Conservation (phyloP, 2,329 filamentous ascomycete species). For the Botrytis tulipae region DNA sequence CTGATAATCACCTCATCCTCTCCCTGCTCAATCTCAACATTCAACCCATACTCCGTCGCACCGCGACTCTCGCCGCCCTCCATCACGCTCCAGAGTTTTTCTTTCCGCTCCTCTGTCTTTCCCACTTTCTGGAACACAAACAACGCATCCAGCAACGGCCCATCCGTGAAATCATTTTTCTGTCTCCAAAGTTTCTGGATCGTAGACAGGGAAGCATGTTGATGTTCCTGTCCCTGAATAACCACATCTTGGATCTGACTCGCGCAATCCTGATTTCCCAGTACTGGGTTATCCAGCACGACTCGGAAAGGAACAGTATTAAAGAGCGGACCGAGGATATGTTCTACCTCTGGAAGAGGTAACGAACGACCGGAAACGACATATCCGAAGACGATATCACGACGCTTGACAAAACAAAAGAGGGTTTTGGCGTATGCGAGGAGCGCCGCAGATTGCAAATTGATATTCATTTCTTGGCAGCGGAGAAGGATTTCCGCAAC, state of each 20-base stretch:
- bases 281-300: slow-evolving; percentile 24
- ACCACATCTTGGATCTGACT: slow-evolving; percentile 14
- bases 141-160: slow-evolving; percentile 8
- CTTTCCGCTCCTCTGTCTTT: too few species aligned
- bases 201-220: slow-evolving; percentile 13
- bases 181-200: slow-evolving; percentile 8
- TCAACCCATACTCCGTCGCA: slow-evolving; percentile 15
- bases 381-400: slow-evolving; percentile 50
- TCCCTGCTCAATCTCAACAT: slow-evolving; percentile 11
- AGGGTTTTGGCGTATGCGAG: slow-evolving; percentile 10
- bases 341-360: slow-evolving; percentile 35
- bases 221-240: not conserved
- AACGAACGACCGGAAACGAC: slow-evolving; percentile 41
- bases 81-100: not conserved
- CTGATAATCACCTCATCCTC: not conserved
- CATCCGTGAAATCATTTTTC: not conserved
- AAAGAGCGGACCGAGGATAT: slow-evolving; percentile 38
- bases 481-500: not conserved
- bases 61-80: slow-evolving; percentile 6
- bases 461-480: slow-evolving; percentile 5
- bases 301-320: slow-evolving; percentile 31
- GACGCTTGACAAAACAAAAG: slow-evolving; percentile 7
- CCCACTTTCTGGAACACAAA: slow-evolving; percentile 11
- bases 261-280: slow-evolving; percentile 19
- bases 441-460: slow-evolving; percentile 7